Percentiles rank a stretch among this genome's conserved stretches.
These are phyloP conservation scores for Aspergillus jensenii DNA, from an alignment of 2,329 filamentous ascomycete species.

Conservation along the genomic window DNA sequence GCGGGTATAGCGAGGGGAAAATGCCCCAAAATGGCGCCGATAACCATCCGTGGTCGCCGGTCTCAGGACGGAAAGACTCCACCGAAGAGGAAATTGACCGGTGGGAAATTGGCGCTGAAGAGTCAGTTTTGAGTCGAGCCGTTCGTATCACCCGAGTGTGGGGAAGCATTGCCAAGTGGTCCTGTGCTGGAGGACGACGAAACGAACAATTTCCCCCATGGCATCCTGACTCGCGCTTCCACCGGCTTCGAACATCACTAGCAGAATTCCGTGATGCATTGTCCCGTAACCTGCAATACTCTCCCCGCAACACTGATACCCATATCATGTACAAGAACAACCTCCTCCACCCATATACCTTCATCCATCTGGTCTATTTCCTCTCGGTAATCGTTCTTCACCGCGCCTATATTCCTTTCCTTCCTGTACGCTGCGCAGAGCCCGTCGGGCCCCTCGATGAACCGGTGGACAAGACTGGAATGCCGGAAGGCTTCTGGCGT, in stretches of 20 bases:
- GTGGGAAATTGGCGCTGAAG: conserved; percentile 54
- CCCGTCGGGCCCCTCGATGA: conserved; percentile 56
- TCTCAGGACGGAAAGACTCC: conserved; percentile 39
- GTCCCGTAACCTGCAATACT: conserved; percentile 53
- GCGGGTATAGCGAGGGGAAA: conserved; percentile 39
- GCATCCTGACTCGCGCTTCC: conserved; percentile 52
- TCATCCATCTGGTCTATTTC: conserved; percentile 56
- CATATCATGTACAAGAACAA: conserved; percentile 54
- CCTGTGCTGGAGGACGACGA: conserved; percentile 54
- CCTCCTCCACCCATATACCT: conserved; percentile 50
- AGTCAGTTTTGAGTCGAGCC: conserved; percentile 55
- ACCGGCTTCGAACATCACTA: conserved; percentile 46
- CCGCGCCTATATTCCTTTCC: conserved; percentile 56
- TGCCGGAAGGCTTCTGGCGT: conserved; percentile 54
- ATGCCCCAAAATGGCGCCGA: conserved; percentile 35
- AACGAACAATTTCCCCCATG: conserved; percentile 53
- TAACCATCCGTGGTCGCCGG: conserved; percentile 40
- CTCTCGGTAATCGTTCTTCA: conserved; percentile 57
- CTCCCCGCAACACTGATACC: conserved; percentile 52
- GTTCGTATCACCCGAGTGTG: conserved; percentile 57
- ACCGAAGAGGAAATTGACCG: conserved; percentile 47
- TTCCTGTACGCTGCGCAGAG: conserved; percentile 50
- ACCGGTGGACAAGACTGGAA: conserved; percentile 43
- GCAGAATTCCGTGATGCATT: conserved; percentile 52
- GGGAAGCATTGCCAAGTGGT: conserved; percentile 57